phyloP scores from a whole-genome alignment of 768 basidiomycete species.

The Roridomyces roridus region DNA sequence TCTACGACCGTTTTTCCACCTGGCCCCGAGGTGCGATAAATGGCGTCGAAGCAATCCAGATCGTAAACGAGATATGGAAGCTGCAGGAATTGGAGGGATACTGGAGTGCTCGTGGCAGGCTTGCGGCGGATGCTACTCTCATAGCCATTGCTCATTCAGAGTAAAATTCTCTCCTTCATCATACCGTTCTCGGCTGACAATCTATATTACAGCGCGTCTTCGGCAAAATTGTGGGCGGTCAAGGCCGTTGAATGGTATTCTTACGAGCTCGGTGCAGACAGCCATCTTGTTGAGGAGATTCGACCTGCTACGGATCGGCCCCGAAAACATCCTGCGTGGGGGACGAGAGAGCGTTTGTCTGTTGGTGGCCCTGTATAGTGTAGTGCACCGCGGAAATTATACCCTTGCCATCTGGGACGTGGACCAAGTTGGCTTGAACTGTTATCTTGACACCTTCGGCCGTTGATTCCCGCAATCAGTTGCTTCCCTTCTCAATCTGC shows the following conservation, averaged over 20 bases:
- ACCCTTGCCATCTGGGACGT: too few relatives aligned
- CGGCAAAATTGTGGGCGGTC: constrained; percentile 56
- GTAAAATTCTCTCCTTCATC: too few relatives aligned
- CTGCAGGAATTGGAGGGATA: constrained; percentile 69
- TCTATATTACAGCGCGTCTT: constrained; percentile 42
- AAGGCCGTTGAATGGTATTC: constrained; percentile 59
- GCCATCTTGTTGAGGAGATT: constrained; percentile 52
- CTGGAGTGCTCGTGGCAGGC: constrained; percentile 66
- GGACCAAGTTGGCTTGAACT: too few relatives aligned
- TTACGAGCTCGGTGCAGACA: constrained; percentile 62
- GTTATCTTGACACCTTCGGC: too few relatives aligned
- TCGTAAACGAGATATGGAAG: constrained; percentile 59
- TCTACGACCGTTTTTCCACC: constrained; percentile 50
- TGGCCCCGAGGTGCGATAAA: constrained; percentile 55
- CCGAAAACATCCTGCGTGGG: constrained; percentile 55
- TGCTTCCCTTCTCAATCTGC: too few relatives aligned
- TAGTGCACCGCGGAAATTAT: too few relatives aligned
- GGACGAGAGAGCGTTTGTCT: constrained; percentile 38
- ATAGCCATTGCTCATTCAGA: constrained; percentile 69
- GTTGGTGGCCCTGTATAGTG: constrained; percentile 41
- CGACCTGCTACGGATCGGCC: constrained; percentile 41
- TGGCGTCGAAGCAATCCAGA: constrained; percentile 55
- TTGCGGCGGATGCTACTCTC: constrained; percentile 66
- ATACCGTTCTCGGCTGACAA: too few relatives aligned
- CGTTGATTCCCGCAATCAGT: too few relatives aligned